Conservation (phyloP, 768 basidiomycete genomes). For the Inosperma sp. region DNA sequence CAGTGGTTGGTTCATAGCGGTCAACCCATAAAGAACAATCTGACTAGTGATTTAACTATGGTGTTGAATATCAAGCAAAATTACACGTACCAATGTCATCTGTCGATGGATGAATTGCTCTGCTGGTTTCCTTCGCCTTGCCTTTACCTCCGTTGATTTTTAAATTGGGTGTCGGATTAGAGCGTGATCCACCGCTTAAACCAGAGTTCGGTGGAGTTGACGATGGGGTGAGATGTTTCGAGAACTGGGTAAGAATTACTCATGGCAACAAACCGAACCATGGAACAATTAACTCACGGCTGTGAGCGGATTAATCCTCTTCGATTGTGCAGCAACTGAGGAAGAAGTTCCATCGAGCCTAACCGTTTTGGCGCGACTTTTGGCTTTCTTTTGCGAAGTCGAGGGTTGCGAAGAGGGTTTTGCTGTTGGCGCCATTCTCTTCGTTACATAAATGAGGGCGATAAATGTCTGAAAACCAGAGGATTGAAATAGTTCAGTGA, state of each 20-base stretch:
- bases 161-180: background rate
- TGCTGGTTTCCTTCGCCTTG: slow-evolving; percentile 7
- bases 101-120: background rate
- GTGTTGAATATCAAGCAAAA: background rate
- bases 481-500: no score
- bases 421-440: slow-evolving; percentile 3
- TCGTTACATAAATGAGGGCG: no score
- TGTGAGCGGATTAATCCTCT: slow-evolving; percentile 32
- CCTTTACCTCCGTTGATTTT: slow-evolving; percentile 8
- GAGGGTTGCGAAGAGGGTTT: slow-evolving; percentile 10
- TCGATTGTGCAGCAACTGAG: slow-evolving; percentile 16
- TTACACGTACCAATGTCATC: slow-evolving; percentile 3
- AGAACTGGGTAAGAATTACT: slow-evolving; percentile 23
- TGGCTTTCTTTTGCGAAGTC: slow-evolving; percentile 10
- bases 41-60: slow-evolving; percentile 5
- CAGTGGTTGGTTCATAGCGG: slow-evolving; percentile 55
- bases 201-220: slow-evolving; percentile 6
- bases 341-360: slow-evolving; percentile 14
- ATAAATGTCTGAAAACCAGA: no score
- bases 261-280: slow-evolving; percentile 6
- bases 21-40: slow-evolving; percentile 57
- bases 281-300: slow-evolving; percentile 23
- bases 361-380: slow-evolving; percentile 17
- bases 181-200: background rate
- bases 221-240: slow-evolving; percentile 14